Evolutionary conservation across 371 early-diverging fungal species (phyloP).

Genomic region (Aphelidium insulamus): DNA sequence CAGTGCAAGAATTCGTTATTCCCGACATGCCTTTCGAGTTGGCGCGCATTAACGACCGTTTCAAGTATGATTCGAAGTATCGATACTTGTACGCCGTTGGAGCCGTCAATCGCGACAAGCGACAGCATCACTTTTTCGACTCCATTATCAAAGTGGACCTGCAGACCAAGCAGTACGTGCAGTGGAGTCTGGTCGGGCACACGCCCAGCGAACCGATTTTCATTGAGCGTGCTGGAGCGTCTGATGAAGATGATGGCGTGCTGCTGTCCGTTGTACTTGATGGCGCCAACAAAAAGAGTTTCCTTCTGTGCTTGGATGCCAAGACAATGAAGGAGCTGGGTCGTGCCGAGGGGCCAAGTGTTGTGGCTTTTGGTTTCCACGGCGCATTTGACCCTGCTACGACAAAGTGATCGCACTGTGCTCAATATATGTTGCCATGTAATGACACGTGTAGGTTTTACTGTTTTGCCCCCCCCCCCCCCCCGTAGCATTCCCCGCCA

Average conservation of each 20-base stretch:
- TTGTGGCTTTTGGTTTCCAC: constrained; percentile 5
- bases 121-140: constrained; percentile 15
- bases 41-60: constrained; percentile 22
- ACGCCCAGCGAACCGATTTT: constrained; percentile 38
- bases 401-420: too few species aligned
- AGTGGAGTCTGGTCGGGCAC: constrained; percentile 17
- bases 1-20: constrained; percentile 3
- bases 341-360: constrained; percentile 14
- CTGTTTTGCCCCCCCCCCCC: too few species aligned
- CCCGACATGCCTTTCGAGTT: constrained; percentile 20
- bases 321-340: constrained; percentile 22
- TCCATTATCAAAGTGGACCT: constrained; percentile 19
- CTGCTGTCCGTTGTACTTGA: constrained; percentile 23
- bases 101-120: constrained; percentile 13
- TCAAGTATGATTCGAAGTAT: constrained; percentile 17
- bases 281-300: constrained; percentile 14
- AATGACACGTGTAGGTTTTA: too few species aligned
- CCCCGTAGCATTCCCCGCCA: too few species aligned
- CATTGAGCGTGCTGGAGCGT: constrained; percentile 18
- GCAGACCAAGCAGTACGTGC: constrained; percentile 5
- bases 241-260: constrained; percentile 34
- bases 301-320: constrained; percentile 27
- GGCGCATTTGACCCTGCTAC: constrained; percentile 6
- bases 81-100: constrained; percentile 23
- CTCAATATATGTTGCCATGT: too few species aligned